Conservation (phyloP, 176 grass and related monocot species). For the Musa itinerans region DNA sequence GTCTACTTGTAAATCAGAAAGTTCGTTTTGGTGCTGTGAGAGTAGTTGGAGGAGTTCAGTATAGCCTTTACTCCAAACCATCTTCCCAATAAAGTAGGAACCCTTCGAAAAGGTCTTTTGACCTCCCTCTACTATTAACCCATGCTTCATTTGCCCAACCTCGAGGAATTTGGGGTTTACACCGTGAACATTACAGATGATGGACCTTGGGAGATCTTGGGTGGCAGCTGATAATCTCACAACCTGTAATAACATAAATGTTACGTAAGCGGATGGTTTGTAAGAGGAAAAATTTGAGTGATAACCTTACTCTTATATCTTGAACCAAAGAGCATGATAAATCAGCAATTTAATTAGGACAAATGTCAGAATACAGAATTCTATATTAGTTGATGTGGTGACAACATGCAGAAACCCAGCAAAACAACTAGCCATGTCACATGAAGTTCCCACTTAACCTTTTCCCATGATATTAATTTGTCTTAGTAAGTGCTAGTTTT, state of each 20-base stretch:
- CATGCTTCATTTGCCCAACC: constrained; percentile 68
- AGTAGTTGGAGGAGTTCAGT: constrained; percentile 71
- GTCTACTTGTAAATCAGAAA: constrained; percentile 73
- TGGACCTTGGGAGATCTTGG: constrained; percentile 80
- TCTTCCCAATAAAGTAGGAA: constrained; percentile 97
- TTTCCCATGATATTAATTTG: no score
- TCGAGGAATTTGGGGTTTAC: constrained; percentile 94
- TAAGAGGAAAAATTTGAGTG: background rate
- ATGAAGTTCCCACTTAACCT: no score
- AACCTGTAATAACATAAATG: constrained; percentile 38
- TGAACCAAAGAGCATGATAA: background rate
- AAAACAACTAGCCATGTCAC: no score
- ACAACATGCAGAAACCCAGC: no score
- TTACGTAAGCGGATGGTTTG: background rate
- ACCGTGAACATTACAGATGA: constrained; percentile 93
- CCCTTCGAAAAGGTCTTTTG: constrained; percentile 64
- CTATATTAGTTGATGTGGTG: no score
- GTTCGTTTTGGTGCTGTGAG: constrained; percentile 46
- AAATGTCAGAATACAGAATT: no score
- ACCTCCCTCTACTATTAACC: constrained; percentile 28
- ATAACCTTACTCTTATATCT: background rate
- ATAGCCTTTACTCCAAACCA: constrained; percentile 99
- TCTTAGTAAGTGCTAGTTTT: no score
- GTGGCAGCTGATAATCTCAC: constrained; percentile 90
- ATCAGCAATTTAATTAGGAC: no score